Evolutionary conservation across 2,329 filamentous ascomycete genomes (phyloP).

Genomic region (Colletotrichum australisinense): DNA sequence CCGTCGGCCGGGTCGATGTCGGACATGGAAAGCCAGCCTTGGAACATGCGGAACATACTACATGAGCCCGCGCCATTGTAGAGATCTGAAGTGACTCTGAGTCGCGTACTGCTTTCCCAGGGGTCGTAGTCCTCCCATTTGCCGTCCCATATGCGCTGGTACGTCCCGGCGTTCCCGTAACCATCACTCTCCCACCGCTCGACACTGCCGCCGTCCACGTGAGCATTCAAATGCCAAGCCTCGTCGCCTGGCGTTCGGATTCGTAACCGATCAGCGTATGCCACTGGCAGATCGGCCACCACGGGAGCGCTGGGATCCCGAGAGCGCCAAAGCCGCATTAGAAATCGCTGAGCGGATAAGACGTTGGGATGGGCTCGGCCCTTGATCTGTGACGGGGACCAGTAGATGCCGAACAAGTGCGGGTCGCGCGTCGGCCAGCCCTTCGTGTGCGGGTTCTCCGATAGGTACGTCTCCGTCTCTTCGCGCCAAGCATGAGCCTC

Average conservation of each 20-base stretch:
- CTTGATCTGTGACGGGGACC: constrained; percentile 76
- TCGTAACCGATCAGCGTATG: constrained; percentile 76
- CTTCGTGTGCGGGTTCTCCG: constrained; percentile 54
- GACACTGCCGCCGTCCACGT: constrained; percentile 77
- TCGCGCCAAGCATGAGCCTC: constrained; percentile 68
- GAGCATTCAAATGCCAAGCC: constrained; percentile 67
- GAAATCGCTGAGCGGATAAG: constrained; percentile 72
- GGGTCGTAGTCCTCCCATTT: constrained; percentile 67
- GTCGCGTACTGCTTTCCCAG: constrained; percentile 65
- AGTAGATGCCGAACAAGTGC: constrained; percentile 55
- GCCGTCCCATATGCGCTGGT: constrained; percentile 64
- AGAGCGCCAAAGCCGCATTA: constrained; percentile 74
- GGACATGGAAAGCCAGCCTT: constrained; percentile 66
- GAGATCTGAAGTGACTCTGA: constrained; percentile 64
- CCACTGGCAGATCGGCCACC: constrained; percentile 70
- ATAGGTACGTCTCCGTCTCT: constrained; percentile 61
- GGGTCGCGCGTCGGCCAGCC: constrained; percentile 43
- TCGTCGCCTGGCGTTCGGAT: constrained; percentile 69
- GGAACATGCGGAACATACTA: constrained; percentile 70
- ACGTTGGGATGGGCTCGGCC: constrained; percentile 75
- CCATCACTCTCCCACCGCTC: constrained; percentile 79
- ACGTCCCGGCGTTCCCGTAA: constrained; percentile 70
- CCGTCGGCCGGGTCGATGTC: constrained; percentile 74
- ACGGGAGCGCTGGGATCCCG: constrained; percentile 68
- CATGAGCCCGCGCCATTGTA: constrained; percentile 69